phyloP scores from a whole-genome alignment of 805 yeast species.

The Candida boleticola region DNA sequence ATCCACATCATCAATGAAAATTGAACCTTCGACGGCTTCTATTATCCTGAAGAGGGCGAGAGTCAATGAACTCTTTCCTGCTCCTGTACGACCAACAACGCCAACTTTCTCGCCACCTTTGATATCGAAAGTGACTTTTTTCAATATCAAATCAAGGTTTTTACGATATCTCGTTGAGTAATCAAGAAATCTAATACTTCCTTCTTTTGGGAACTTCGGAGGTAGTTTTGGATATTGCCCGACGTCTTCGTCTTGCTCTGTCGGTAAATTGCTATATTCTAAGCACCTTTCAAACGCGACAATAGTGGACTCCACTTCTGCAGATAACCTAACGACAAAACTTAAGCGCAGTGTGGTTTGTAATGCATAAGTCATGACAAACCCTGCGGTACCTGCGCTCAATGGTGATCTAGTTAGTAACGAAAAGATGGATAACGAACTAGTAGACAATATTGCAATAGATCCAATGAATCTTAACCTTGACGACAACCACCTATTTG shows the following conservation, averaged over 20 bases:
- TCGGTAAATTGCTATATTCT: slow-evolving; percentile 50
- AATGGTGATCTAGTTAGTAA: slow-evolving; percentile 41
- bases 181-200: slow-evolving; percentile 61
- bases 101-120: slow-evolving; percentile 81
- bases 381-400: slow-evolving; percentile 60
- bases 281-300: slow-evolving; percentile 68
- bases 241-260: slow-evolving; percentile 23
- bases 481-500: slow-evolving; percentile 65
- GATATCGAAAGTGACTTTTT: slow-evolving; percentile 59
- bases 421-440: slow-evolving; percentile 43
- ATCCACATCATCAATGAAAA: slow-evolving; percentile 64
- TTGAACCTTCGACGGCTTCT: slow-evolving; percentile 66
- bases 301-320: slow-evolving; percentile 60
- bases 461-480: slow-evolving; percentile 64
- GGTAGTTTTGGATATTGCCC: slow-evolving; percentile 31
- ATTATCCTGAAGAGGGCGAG: slow-evolving; percentile 80
- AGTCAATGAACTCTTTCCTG: slow-evolving; percentile 86
- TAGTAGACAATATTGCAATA: slow-evolving; percentile 49
- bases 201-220: slow-evolving; percentile 68
- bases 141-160: slow-evolving; percentile 73
- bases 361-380: slow-evolving; percentile 62
- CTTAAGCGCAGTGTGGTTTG: slow-evolving; percentile 53
- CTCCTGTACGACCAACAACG: slow-evolving; percentile 95
- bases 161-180: slow-evolving; percentile 81
- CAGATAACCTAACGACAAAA: slow-evolving; percentile 58